These are phyloP conservation scores for Coniferiporia sulphurascens DNA, from an alignment of 1,284 basidiomycete genomes.

Conservation along the genomic window DNA sequence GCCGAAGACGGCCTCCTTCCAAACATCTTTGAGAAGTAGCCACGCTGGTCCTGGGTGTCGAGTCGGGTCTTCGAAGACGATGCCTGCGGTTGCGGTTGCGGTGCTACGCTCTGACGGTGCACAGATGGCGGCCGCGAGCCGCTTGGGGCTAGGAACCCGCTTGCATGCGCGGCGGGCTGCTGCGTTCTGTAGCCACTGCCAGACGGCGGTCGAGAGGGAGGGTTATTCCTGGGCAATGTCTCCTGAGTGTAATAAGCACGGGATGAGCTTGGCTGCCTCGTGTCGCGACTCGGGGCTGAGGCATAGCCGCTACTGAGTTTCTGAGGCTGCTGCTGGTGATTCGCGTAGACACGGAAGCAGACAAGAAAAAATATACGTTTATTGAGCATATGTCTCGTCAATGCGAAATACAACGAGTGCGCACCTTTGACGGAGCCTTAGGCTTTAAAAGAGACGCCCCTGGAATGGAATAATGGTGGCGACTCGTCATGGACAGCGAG, in stretches of 20 bases:
- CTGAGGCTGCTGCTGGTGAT: constrained; percentile 7
- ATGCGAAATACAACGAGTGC: not conserved
- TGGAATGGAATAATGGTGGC: constrained; percentile 17
- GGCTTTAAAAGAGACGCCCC: constrained; percentile 16
- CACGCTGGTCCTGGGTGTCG: constrained; percentile 6
- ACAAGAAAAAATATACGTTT: not conserved
- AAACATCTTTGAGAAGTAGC: constrained; percentile 19
- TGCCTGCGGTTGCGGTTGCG: constrained; percentile 5
- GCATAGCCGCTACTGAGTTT: constrained; percentile 1
- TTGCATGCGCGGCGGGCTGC: not conserved
- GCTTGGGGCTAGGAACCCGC: not conserved
- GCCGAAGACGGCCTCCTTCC: constrained; percentile 5
- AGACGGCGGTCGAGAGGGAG: constrained; percentile 14
- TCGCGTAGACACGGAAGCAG: not conserved
- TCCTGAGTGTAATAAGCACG: constrained; percentile 13
- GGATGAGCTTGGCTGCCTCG: constrained; percentile 13
- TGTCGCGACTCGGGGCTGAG: constrained; percentile 14
- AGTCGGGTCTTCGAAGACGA: constrained; percentile 14
- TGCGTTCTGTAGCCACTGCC: constrained; percentile 11
- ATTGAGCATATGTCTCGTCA: not conserved
- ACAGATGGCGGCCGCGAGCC: constrained; percentile 6
- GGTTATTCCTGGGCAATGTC: not conserved
- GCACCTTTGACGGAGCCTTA: constrained; percentile 15
- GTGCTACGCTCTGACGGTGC: not conserved
- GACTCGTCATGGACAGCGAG: constrained; percentile 13